Evolutionary conservation across 2,329 filamentous ascomycete genomes (phyloP).

Genomic region (Penicillium sp.): DNA sequence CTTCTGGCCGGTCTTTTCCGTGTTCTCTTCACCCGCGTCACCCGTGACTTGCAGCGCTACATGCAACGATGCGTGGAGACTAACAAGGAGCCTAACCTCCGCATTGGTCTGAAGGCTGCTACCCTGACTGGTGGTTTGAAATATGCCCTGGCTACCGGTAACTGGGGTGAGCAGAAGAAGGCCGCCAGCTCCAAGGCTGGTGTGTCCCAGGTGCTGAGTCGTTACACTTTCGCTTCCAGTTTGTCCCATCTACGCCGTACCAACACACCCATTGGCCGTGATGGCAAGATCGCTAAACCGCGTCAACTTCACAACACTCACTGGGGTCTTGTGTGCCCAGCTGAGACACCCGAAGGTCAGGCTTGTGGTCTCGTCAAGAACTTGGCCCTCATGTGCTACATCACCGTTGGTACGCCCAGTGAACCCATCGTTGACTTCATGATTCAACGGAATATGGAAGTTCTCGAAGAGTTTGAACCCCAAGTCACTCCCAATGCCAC

Average conservation of each 20-base stretch:
- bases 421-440: constrained; percentile 94
- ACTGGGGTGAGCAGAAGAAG: constrained; percentile 99
- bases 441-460: constrained; percentile 93
- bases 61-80: constrained; percentile 91
- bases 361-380: constrained; percentile 99
- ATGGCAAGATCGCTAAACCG: constrained; percentile 97
- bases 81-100: constrained; percentile 86
- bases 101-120: constrained; percentile 86
- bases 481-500: constrained; percentile 86
- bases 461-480: constrained; percentile 93
- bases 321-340: constrained; percentile 96
- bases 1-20: constrained; percentile 96
- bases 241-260: constrained; percentile 95
- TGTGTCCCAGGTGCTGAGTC: constrained; percentile 96
- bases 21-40: constrained; percentile 86
- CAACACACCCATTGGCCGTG: constrained; percentile 95
- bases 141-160: constrained; percentile 95
- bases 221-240: constrained; percentile 96
- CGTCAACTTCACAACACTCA: constrained; percentile 98
- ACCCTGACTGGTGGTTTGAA: constrained; percentile 94
- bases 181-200: constrained; percentile 92
- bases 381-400: constrained; percentile 95
- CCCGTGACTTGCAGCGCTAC: constrained; percentile 87
- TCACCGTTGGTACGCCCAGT: constrained; percentile 90
- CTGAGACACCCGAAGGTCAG: constrained; percentile 97